phyloP scores from a whole-genome alignment of 202 grass and related monocot species.

The Schoenoplectus tabernaemontani region DNA sequence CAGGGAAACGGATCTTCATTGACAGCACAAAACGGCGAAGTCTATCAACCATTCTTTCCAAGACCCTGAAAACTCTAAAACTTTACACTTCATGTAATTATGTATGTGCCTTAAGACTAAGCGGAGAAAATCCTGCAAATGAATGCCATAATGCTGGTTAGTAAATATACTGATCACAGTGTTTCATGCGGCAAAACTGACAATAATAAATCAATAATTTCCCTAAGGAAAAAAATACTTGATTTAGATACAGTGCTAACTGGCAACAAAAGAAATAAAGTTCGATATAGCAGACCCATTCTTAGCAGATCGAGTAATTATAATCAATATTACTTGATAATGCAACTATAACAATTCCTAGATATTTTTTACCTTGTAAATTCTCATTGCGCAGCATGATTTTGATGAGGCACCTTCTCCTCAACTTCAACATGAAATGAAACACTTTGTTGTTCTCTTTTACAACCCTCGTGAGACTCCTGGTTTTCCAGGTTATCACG shows the following conservation, averaged over 20 bases:
- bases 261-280: neutral
- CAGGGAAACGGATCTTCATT: neutral
- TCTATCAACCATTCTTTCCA: neutral
- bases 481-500: neutral
- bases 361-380: conserved; percentile 1
- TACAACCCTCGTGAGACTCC: conserved; percentile 4
- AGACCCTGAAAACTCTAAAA: neutral
- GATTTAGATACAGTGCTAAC: neutral
- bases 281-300: neutral
- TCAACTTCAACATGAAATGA: conserved; percentile 1
- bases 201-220: neutral
- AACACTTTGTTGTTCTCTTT: conserved; percentile 3
- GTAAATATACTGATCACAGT: neutral
- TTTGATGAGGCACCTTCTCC: conserved; percentile 19
- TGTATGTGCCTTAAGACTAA: conserved; percentile 10
- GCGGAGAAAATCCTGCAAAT: conserved; percentile 14
- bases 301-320: neutral
- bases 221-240: neutral
- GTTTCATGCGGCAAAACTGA: neutral
- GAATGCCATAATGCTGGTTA: neutral
- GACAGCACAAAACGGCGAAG: conserved; percentile 16
- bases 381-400: conserved; percentile 10
- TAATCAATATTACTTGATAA: neutral
- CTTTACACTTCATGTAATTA: conserved; percentile 15
- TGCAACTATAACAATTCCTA: neutral